These are phyloP conservation scores for Xerophyta viscosa DNA, from an alignment of 106 monocot species.

Conservation along the genomic window DNA sequence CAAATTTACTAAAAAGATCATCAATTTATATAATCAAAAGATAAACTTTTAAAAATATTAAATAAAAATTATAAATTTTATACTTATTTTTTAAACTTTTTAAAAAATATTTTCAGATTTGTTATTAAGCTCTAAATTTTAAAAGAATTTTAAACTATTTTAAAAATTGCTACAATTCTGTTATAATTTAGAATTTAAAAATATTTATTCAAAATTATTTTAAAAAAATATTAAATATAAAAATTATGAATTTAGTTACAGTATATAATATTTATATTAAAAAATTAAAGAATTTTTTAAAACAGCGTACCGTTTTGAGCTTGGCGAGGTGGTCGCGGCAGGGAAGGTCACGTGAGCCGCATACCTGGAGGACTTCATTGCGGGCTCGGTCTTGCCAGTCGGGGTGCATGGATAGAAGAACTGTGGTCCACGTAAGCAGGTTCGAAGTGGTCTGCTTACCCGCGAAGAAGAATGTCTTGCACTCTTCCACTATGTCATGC, in stretches of 20 bases:
- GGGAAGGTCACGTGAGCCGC: constrained; percentile 56
- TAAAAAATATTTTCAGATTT: too few relatives aligned
- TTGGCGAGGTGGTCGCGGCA: constrained; percentile 55
- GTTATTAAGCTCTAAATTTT: too few relatives aligned
- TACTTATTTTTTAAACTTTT: too few relatives aligned
- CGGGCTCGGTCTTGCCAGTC: constrained; percentile 81
- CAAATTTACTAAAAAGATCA: too few relatives aligned
- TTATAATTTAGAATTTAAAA: neutral
- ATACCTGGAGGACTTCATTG: constrained; percentile 58
- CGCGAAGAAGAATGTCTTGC: constrained; percentile 97
- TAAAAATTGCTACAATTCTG: too few relatives aligned
- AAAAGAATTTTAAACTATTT: too few relatives aligned
- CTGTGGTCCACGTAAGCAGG: constrained; percentile 76
- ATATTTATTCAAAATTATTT: too few relatives aligned
- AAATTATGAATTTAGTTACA: too few relatives aligned
- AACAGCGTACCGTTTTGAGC: constrained; percentile 61
- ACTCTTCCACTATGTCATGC: constrained; percentile 73
- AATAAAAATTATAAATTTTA: too few relatives aligned
- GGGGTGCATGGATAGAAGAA: constrained; percentile 80
- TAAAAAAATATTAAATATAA: too few relatives aligned
- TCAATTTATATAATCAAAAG: too few relatives aligned
- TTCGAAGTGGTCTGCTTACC: constrained; percentile 87
- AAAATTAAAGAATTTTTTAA: neutral
- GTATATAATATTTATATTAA: neutral
- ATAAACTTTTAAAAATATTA: too few relatives aligned